Conservation (phyloP, 2,329 filamentous ascomycete genomes). For the Torrubiella hemipterigena region DNA sequence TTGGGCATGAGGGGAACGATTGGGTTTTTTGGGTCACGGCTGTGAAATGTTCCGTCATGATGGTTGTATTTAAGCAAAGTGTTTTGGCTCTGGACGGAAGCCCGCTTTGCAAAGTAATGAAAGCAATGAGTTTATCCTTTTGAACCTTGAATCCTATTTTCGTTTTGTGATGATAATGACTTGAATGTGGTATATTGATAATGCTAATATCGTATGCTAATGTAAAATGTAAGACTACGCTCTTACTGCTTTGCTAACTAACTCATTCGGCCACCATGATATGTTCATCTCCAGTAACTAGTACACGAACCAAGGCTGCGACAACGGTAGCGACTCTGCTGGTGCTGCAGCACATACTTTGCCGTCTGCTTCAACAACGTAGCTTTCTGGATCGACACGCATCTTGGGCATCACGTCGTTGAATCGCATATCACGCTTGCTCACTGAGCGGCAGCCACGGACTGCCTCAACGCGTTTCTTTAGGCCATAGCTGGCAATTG, state of each 20-base stretch:
- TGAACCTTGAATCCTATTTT: slow-evolving; percentile 2
- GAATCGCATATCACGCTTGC: slow-evolving; percentile 83
- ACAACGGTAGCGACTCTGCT: slow-evolving; percentile 57
- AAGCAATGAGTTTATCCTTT: slow-evolving; percentile 17
- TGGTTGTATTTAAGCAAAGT: slow-evolving; percentile 13
- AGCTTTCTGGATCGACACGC: slow-evolving; percentile 84
- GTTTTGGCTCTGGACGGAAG: slow-evolving; percentile 9
- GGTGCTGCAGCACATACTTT: slow-evolving; percentile 62
- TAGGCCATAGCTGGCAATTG: slow-evolving; percentile 59
- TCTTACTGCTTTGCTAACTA: no score
- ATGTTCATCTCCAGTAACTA: slow-evolving; percentile 24
- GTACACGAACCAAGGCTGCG: slow-evolving; percentile 68
- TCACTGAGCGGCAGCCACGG: slow-evolving; percentile 58
- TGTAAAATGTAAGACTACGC: no score
- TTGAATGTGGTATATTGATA: no score
- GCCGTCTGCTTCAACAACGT: slow-evolving; percentile 78
- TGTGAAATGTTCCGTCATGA: slow-evolving; percentile 2
- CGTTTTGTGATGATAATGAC: no score
- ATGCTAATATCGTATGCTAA: no score
- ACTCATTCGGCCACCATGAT: no score
- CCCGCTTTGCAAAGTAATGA: slow-evolving; percentile 13
- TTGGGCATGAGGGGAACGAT: slow-evolving; percentile 1
- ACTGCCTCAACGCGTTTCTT: slow-evolving; percentile 73
- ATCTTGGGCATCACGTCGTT: slow-evolving; percentile 78
- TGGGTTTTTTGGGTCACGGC: slow-evolving; percentile 10